Evolutionary conservation across 2,329 filamentous ascomycete genomes (phyloP).

Genomic region (Cladosporium phlei): DNA sequence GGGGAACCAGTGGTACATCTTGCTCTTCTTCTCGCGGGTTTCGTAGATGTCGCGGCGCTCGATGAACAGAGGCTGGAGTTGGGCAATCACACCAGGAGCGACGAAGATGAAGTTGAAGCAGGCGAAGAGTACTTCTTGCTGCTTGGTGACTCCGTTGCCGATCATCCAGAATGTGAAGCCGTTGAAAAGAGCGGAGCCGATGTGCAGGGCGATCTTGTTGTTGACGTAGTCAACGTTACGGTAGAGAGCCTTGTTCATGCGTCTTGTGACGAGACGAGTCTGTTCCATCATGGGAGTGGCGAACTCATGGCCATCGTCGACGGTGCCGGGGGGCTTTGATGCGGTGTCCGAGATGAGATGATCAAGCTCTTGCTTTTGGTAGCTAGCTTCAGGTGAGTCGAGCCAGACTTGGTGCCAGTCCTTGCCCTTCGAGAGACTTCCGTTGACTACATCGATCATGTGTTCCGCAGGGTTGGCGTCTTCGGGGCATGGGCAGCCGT

Average conservation of each 20-base stretch:
- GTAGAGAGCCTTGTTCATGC: slow-evolving; percentile 57
- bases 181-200: slow-evolving; percentile 47
- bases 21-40: slow-evolving; percentile 57
- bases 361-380: slow-evolving; percentile 35
- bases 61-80: slow-evolving; percentile 57
- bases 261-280: slow-evolving; percentile 37
- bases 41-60: slow-evolving; percentile 57
- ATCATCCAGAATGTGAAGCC: slow-evolving; percentile 48
- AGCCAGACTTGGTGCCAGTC: slow-evolving; percentile 46
- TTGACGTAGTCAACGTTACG: slow-evolving; percentile 63
- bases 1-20: slow-evolving; percentile 69
- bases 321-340: slow-evolving; percentile 32
- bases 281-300: slow-evolving; percentile 42
- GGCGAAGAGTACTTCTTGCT: slow-evolving; percentile 34
- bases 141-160: slow-evolving; percentile 29
- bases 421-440: slow-evolving; percentile 40
- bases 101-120: slow-evolving; percentile 35
- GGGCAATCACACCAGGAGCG: slow-evolving; percentile 46
- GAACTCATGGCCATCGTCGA: slow-evolving; percentile 41
- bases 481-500: slow-evolving; percentile 49
- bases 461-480: slow-evolving; percentile 53
- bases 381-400: slow-evolving; percentile 26
- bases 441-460: slow-evolving; percentile 46
- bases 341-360: slow-evolving; percentile 36
- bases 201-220: slow-evolving; percentile 57